These are phyloP conservation scores for Penicillium janthinellum DNA, from an alignment of 2,329 filamentous ascomycete genomes.

Conservation along the genomic window DNA sequence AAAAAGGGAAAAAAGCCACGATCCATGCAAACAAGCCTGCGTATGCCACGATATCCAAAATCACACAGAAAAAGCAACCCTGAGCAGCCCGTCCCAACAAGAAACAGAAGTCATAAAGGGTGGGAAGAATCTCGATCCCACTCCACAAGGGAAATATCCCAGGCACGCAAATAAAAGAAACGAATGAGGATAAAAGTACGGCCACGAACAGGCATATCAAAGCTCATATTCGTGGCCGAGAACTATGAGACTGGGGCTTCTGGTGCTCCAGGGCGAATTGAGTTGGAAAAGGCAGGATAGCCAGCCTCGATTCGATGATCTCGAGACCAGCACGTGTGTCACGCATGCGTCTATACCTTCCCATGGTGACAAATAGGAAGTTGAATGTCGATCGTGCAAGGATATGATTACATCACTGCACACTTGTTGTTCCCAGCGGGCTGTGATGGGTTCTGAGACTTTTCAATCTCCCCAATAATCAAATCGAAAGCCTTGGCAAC, in stretches of 20 bases:
- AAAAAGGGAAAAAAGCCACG: constrained; percentile 14
- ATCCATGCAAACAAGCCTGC: constrained; percentile 24
- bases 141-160: neutral
- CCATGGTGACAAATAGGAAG: neutral
- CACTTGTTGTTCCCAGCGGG: constrained; percentile 81
- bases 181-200: no score
- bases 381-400: neutral
- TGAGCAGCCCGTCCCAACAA: neutral
- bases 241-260: neutral
- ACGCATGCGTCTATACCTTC: neutral
- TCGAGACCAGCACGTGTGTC: neutral
- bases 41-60: constrained; percentile 19
- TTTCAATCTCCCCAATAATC: constrained; percentile 93
- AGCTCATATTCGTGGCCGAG: neutral
- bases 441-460: constrained; percentile 86
- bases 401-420: constrained; percentile 71
- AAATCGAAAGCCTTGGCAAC: constrained; percentile 90
- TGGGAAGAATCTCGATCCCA: neutral
- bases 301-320: neutral
- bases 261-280: neutral
- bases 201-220: neutral
- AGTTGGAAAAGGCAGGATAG: neutral
- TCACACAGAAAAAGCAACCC: constrained; percentile 7
- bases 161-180: neutral
- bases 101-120: neutral